Evolutionary conservation across 2,329 filamentous ascomycete genomes (phyloP).

Genomic region (Moelleriella libera): DNA sequence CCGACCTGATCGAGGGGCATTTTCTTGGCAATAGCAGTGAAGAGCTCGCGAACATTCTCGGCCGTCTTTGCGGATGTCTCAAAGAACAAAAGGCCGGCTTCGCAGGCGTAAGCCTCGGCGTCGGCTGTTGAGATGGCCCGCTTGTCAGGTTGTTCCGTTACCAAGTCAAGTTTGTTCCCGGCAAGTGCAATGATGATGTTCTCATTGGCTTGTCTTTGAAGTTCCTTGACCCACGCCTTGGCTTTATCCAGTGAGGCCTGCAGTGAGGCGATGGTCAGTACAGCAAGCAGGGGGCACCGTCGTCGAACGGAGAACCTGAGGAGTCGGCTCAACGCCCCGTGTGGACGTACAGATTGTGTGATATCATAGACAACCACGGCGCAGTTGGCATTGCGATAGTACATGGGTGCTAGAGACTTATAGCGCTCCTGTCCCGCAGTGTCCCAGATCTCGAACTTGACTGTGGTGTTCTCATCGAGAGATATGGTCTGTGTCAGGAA

Average conservation of each 20-base stretch:
- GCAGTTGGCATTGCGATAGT: constrained; percentile 98
- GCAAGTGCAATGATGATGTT: constrained; percentile 98
- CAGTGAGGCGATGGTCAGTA: constrained; percentile 5
- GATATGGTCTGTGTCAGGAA: constrained; percentile 99
- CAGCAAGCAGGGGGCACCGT: not conserved
- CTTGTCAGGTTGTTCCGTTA: constrained; percentile 90
- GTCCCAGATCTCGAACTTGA: constrained; percentile 99
- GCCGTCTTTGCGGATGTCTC: constrained; percentile 97
- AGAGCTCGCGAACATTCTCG: constrained; percentile 89
- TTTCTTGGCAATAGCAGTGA: constrained; percentile 96
- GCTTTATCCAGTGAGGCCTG: constrained; percentile 96
- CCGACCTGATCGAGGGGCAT: constrained; percentile 90
- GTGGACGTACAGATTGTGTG: constrained; percentile 73
- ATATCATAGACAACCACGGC: constrained; percentile 99
- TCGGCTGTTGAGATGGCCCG: constrained; percentile 79
- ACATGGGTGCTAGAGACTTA: constrained; percentile 98
- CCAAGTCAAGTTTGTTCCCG: constrained; percentile 94
- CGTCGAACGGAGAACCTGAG: not conserved
- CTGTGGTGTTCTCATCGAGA: constrained; percentile 92
- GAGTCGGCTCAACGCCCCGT: no score
- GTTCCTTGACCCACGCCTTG: constrained; percentile 97
- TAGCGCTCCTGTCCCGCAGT: constrained; percentile 97
- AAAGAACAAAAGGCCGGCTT: constrained; percentile 92
- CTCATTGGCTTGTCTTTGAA: constrained; percentile 97
- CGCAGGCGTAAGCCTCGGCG: constrained; percentile 86